These are phyloP conservation scores for Microcyclosporella mali DNA, from an alignment of 2,329 filamentous ascomycete genomes.

Conservation along the genomic window DNA sequence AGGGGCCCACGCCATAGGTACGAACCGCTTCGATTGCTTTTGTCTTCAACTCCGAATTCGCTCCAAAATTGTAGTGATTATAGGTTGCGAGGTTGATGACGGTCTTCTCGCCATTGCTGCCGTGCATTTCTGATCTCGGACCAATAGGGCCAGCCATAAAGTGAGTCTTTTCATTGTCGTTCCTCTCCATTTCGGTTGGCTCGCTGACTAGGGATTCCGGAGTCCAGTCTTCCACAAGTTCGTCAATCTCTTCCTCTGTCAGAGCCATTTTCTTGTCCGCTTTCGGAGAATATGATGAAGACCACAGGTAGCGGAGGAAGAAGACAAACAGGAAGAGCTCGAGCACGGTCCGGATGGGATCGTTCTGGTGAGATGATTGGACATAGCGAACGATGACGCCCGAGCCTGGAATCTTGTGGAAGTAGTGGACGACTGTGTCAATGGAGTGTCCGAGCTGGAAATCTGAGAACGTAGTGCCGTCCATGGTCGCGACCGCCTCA, in stretches of 20 bases:
- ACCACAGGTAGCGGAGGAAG: slow-evolving; percentile 84
- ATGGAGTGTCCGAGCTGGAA: no score
- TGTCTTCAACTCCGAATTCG: slow-evolving; percentile 84
- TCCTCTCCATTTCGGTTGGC: slow-evolving; percentile 46
- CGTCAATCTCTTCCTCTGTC: slow-evolving; percentile 93
- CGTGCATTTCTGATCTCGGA: neutral
- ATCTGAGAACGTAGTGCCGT: no score
- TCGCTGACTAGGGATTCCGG: slow-evolving; percentile 82
- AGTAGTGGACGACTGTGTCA: no score
- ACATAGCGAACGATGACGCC: slow-evolving; percentile 92
- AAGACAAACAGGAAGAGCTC: slow-evolving; percentile 91
- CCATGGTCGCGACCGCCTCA: no score
- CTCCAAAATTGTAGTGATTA: slow-evolving; percentile 96
- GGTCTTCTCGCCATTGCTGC: slow-evolving; percentile 50
- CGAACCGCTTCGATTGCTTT: slow-evolving; percentile 89
- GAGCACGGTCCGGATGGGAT: slow-evolving; percentile 85
- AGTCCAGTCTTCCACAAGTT: slow-evolving; percentile 91
- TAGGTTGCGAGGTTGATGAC: slow-evolving; percentile 90
- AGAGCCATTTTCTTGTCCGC: slow-evolving; percentile 76
- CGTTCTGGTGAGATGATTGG: slow-evolving; percentile 93
- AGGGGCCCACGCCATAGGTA: slow-evolving; percentile 92
- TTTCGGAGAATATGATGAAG: slow-evolving; percentile 86
- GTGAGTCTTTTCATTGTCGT: neutral
- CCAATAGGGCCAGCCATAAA: neutral
- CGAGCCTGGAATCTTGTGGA: slow-evolving; percentile 65